phyloP scores from a whole-genome alignment of 352 stramenopile genomes.

The Saprolegnia parasitica region DNA sequence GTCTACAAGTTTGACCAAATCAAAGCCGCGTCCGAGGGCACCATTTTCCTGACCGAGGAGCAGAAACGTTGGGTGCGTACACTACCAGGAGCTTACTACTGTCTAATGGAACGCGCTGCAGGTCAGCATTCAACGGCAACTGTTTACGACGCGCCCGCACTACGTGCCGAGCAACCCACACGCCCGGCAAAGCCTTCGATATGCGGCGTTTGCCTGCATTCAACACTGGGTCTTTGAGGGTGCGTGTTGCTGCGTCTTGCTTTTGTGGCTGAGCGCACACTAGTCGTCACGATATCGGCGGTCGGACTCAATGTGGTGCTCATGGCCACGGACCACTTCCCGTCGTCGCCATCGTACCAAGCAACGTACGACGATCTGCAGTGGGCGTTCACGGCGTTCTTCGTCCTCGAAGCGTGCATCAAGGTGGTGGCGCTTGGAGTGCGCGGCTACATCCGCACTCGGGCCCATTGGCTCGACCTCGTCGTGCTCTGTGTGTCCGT shows the following conservation, averaged over 20 bases:
- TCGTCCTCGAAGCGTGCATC: conserved; percentile 52
- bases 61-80: conserved; percentile 58
- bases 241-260: conserved; percentile 23
- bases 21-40: conserved; percentile 39
- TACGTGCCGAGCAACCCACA: neutral
- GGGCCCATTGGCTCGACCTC: conserved; percentile 57
- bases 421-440: conserved; percentile 58
- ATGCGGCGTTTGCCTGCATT: neutral
- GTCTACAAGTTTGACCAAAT: conserved; percentile 85
- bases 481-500: conserved; percentile 44
- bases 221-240: conserved; percentile 1
- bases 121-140: conserved; percentile 33
- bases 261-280: conserved; percentile 28
- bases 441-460: conserved; percentile 42
- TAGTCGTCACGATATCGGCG: conserved; percentile 35
- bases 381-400: conserved; percentile 52
- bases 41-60: conserved; percentile 50
- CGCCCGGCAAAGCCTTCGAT: neutral
- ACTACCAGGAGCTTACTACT: neutral
- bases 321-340: conserved; percentile 41
- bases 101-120: neutral
- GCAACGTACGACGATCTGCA: conserved; percentile 32
- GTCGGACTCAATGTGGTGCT: conserved; percentile 36
- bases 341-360: conserved; percentile 30
- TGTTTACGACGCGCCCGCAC: conserved; percentile 33